Conservation (phyloP, 257 asterid genomes). For the Capsicum pubescens region DNA sequence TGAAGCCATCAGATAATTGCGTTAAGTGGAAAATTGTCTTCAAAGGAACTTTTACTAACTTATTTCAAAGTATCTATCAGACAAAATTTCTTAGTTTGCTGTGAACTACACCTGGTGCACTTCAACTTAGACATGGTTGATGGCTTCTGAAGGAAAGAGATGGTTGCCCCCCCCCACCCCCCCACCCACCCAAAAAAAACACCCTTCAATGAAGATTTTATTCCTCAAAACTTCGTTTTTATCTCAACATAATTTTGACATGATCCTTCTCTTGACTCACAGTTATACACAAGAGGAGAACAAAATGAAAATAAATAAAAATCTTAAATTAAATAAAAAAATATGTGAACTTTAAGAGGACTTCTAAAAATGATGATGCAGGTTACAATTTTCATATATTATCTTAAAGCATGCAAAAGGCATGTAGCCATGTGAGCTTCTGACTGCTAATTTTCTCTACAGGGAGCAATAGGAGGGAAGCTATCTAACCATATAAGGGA, state of each 20-base stretch:
- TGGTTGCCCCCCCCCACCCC: neutral
- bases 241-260: constrained; percentile 1
- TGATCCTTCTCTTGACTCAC: constrained; percentile 6
- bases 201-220: neutral
- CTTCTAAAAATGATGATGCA: constrained; percentile 9
- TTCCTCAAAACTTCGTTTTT: neutral
- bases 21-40: neutral
- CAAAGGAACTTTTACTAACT: neutral
- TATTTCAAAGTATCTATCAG: neutral
- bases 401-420: neutral
- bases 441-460: neutral
- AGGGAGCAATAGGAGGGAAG: constrained; percentile 23
- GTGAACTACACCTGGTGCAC: constrained; percentile 23
- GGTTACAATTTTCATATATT: neutral
- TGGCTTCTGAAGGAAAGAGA: neutral
- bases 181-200: neutral
- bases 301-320: neutral
- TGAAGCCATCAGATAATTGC: neutral
- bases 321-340: neutral
- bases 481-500: constrained; percentile 81
- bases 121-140: neutral
- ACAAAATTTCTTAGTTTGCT: neutral
- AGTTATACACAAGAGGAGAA: neutral
- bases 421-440: neutral
- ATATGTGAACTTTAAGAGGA: neutral